Conservation (phyloP, 2,329 filamentous ascomycete species). For the Zasmidium cellare region DNA sequence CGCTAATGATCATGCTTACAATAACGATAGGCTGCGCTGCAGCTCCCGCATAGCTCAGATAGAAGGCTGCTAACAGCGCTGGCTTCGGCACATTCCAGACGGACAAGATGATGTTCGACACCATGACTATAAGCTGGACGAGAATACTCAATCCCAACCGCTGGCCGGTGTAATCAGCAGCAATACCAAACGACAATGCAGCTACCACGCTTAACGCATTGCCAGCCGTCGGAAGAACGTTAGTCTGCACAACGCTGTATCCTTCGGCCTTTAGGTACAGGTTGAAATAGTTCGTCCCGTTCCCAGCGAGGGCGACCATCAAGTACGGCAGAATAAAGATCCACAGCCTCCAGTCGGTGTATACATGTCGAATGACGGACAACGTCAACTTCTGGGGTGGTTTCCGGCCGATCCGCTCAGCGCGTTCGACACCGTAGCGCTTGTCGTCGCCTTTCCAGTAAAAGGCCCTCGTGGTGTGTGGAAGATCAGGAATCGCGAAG, state of each 20-base stretch:
- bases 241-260: slow-evolving; percentile 16
- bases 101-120: slow-evolving; percentile 12
- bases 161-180: slow-evolving; percentile 10
- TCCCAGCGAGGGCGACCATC: slow-evolving; percentile 10
- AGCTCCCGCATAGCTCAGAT: not conserved
- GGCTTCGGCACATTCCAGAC: slow-evolving; percentile 11
- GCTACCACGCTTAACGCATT: slow-evolving; percentile 14
- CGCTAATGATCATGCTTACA: slow-evolving; percentile 5
- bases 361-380: slow-evolving; percentile 4
- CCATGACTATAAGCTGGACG: slow-evolving; percentile 10
- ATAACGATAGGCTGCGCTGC: slow-evolving; percentile 6
- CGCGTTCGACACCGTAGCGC: slow-evolving; percentile 13
- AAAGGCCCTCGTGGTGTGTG: slow-evolving; percentile 51
- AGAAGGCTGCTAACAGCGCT: not conserved
- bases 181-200: slow-evolving; percentile 12
- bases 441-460: slow-evolving; percentile 40
- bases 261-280: slow-evolving; percentile 15
- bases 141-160: slow-evolving; percentile 5
- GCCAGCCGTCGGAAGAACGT: slow-evolving; percentile 11
- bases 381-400: slow-evolving; percentile 11
- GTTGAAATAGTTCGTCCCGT: slow-evolving; percentile 16
- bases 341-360: slow-evolving; percentile 17
- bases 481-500: slow-evolving; percentile 51
- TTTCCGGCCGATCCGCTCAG: slow-evolving; percentile 6
- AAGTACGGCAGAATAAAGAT: slow-evolving; percentile 13